These are phyloP conservation scores for Glycine tomentella DNA, from an alignment of 306 rosid genomes.

Conservation along the genomic window DNA sequence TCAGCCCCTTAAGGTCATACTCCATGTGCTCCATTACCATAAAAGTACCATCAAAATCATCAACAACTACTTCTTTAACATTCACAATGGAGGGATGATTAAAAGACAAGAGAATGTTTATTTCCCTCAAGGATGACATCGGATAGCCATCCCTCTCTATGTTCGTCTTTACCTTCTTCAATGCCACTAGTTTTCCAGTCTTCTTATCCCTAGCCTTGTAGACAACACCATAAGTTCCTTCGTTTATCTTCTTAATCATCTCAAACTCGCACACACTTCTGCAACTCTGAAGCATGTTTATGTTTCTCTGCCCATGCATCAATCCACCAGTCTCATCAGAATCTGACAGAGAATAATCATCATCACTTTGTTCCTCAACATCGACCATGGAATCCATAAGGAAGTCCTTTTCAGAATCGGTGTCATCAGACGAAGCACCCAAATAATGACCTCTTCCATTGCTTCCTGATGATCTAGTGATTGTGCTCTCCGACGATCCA, in stretches of 20 bases:
- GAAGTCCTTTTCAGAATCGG: constrained; percentile 41
- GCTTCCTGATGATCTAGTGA: constrained; percentile 54
- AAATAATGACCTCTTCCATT: constrained; percentile 46
- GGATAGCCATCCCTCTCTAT: constrained; percentile 85
- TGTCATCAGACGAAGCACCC: constrained; percentile 46
- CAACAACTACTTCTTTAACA: constrained; percentile 91
- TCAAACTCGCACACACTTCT: constrained; percentile 83
- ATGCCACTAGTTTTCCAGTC: constrained; percentile 80
- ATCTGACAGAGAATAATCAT: constrained; percentile 41
- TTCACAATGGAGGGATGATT: constrained; percentile 81
- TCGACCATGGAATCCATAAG: constrained; percentile 13
- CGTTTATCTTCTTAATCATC: constrained; percentile 83
- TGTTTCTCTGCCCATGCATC: constrained; percentile 43
- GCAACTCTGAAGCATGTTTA: constrained; percentile 79
- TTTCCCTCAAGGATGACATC: constrained; percentile 84
- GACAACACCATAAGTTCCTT: constrained; percentile 97
- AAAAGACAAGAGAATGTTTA: constrained; percentile 85
- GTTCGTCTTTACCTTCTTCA: constrained; percentile 96
- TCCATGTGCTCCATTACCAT: constrained; percentile 99
- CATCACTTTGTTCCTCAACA: constrained; percentile 42
- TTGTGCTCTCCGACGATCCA: constrained; percentile 52
- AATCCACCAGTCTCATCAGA: constrained; percentile 50
- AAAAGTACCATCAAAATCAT: constrained; percentile 75
- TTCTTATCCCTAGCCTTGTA: constrained; percentile 88
- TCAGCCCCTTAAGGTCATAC: constrained; percentile 72